phyloP scores from a whole-genome alignment of 2,329 filamentous ascomycete species.

The Ceratocystis alfenasii region DNA sequence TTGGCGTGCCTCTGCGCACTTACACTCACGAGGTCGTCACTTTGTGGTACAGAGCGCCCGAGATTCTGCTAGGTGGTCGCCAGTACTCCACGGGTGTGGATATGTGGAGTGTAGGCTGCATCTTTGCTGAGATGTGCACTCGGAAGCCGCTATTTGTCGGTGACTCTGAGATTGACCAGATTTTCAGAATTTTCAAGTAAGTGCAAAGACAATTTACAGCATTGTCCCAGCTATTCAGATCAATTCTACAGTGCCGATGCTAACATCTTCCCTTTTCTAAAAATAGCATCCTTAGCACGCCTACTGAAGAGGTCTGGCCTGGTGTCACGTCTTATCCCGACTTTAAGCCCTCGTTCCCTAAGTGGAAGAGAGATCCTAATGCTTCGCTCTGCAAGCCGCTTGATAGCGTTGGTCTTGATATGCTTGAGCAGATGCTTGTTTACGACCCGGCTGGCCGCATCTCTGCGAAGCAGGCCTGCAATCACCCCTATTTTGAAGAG shows the following conservation, averaged over 20 bases:
- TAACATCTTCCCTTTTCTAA: background rate
- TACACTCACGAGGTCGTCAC: slow-evolving; percentile 95
- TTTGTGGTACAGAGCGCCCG: slow-evolving; percentile 82
- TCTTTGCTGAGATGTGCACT: slow-evolving; percentile 95
- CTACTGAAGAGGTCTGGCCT: slow-evolving; percentile 70
- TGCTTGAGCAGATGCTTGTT: slow-evolving; percentile 59
- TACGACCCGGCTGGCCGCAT: slow-evolving; percentile 81
- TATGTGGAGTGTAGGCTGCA: slow-evolving; percentile 92
- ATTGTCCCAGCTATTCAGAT: background rate
- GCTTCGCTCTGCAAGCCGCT: slow-evolving; percentile 57
- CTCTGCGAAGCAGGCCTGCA: slow-evolving; percentile 75
- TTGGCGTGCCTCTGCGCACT: slow-evolving; percentile 79
- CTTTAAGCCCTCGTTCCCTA: slow-evolving; percentile 84
- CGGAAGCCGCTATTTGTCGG: slow-evolving; percentile 85
- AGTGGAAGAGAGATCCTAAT: slow-evolving; percentile 65
- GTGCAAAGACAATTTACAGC: background rate
- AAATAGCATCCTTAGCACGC: slow-evolving; percentile 57
- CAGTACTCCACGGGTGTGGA: slow-evolving; percentile 91
- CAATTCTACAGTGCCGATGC: background rate
- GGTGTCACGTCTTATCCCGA: slow-evolving; percentile 91
- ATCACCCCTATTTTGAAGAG: slow-evolving; percentile 66
- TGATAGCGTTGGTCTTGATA: slow-evolving; percentile 58
- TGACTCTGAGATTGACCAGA: slow-evolving; percentile 53
- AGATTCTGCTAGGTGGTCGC: slow-evolving; percentile 79
- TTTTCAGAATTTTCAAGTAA: slow-evolving; percentile 52